Conservation (phyloP, 2,329 filamentous ascomycete genomes). For the Phaeosphaeriaceae sp. region DNA sequence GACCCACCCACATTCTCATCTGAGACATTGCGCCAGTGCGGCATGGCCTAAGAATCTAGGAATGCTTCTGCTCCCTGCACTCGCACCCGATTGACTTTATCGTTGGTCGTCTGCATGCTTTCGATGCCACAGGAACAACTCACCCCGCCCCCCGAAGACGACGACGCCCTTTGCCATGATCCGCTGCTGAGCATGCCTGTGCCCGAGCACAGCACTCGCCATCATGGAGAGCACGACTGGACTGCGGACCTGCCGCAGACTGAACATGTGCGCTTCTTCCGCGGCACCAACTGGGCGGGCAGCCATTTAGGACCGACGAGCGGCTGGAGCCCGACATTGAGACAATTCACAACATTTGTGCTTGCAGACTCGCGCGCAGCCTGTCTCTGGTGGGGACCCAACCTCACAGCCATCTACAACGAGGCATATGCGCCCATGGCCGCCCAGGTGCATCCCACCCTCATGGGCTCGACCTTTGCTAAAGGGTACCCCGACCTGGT, state of each 20-base stretch:
- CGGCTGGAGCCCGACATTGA: slow-evolving; percentile 36
- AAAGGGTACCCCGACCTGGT: slow-evolving; percentile 41
- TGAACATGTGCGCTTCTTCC: slow-evolving; percentile 43
- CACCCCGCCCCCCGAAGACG: slow-evolving; percentile 23
- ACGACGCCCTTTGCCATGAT: slow-evolving; percentile 7
- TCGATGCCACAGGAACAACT: slow-evolving; percentile 6
- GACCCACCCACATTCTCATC: background rate
- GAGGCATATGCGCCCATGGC: slow-evolving; percentile 38
- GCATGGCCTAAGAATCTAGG: background rate
- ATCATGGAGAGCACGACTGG: slow-evolving; percentile 29
- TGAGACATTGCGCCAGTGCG: background rate
- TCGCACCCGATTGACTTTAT: background rate
- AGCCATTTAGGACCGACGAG: slow-evolving; percentile 34
- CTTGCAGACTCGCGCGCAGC: slow-evolving; percentile 41
- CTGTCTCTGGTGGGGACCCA: slow-evolving; percentile 43
- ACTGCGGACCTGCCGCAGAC: slow-evolving; percentile 37
- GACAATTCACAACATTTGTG: slow-evolving; percentile 38
- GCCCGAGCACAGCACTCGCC: background rate
- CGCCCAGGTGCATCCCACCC: slow-evolving; percentile 33
- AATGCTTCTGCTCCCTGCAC: background rate
- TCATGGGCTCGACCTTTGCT: slow-evolving; percentile 41
- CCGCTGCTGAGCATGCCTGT: slow-evolving; percentile 10
- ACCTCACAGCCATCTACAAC: slow-evolving; percentile 44
- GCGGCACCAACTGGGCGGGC: slow-evolving; percentile 33
- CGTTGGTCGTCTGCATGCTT: background rate